Evolutionary conservation across 352 stramenopile genomes (phyloP), one percentile per base, ranked within the genome.

Genomic region (Phytophthora sp.): DNA sequence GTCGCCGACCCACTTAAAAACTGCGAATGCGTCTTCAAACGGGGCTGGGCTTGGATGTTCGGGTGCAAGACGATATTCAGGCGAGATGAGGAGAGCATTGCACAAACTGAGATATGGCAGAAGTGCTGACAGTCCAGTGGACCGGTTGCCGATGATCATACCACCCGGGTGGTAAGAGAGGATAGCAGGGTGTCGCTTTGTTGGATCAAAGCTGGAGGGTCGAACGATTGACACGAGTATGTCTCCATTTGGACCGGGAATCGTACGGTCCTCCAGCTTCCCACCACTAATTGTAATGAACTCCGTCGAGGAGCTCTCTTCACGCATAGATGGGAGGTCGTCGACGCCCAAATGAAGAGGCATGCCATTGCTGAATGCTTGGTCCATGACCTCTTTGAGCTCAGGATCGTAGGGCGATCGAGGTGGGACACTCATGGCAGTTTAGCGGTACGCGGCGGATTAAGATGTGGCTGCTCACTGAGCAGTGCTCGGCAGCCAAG

Each of bases 131-230:
- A 72, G 24, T 21, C 56, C 63, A 26, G 56, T 67, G 50, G 67
- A 63, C 13, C 55, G 63, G 21, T 72, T 72, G 43, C 63, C 63
- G 2, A 62, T 62, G 50, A 72, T 67, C 56, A 67, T 72, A 2
- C 63, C 63, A 4, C 63, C 62, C n/a, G 63, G 63, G 21, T 72
- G 63, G 38, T 59, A 72, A 44, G 67, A 72, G 30, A 72, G 63
- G 39, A 72, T 72, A 31, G 42, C 55, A 12, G 63, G 49, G 43
- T 72, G 44, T 12, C 48, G 38, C 20, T 67, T 72, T 28, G 27
- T 52, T 27, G 28, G 17, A 10, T 72, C 50, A 34, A 67, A 67
- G 9, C 3, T 13, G 13, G 42, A 38, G 2, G 56, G 50, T 11
- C 63, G 63, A 39, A 72, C 11, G 12, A 72, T 58, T 23, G 56